These are phyloP conservation scores for Candida michaelii DNA, from an alignment of 805 yeast species.

Conservation along the genomic window DNA sequence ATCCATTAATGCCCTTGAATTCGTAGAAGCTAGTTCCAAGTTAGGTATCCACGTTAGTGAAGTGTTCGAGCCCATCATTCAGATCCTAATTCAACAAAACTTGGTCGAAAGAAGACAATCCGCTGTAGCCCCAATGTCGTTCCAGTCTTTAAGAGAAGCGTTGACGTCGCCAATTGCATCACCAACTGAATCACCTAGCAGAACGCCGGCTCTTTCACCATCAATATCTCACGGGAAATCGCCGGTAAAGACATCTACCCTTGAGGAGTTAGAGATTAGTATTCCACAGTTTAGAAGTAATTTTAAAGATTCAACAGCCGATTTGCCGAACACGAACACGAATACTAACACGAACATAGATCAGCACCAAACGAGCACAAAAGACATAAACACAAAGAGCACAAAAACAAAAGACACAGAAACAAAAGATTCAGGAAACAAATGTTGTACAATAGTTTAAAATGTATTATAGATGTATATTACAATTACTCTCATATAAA, in stretches of 20 bases:
- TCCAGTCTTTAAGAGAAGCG: conserved; percentile 11
- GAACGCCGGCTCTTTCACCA: background rate
- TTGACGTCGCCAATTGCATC: conserved; percentile 5
- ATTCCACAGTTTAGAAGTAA: conserved; percentile 9
- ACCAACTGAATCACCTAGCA: background rate
- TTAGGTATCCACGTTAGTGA: conserved; percentile 21
- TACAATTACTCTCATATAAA: background rate
- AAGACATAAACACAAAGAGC: too few species aligned
- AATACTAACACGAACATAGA: too few species aligned
- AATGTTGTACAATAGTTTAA: conserved; percentile 1
- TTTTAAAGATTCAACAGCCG: background rate
- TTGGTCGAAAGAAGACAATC: conserved; percentile 1
- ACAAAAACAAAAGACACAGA: too few species aligned
- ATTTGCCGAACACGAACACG: too few species aligned
- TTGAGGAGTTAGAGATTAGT: background rate
- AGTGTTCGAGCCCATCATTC: conserved; percentile 29
- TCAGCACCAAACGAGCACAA: too few species aligned
- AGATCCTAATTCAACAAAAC: conserved; percentile 5
- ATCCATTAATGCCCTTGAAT: conserved; percentile 26
- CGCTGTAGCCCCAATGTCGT: conserved; percentile 1
- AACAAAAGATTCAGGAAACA: background rate
- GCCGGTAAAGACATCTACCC: background rate
- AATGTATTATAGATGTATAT: background rate
- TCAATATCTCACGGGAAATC: too few species aligned
- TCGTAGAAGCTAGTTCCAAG: conserved; percentile 28